Evolutionary conservation across 1,284 basidiomycete genomes (phyloP).

Genomic region (Peniophora sp.): DNA sequence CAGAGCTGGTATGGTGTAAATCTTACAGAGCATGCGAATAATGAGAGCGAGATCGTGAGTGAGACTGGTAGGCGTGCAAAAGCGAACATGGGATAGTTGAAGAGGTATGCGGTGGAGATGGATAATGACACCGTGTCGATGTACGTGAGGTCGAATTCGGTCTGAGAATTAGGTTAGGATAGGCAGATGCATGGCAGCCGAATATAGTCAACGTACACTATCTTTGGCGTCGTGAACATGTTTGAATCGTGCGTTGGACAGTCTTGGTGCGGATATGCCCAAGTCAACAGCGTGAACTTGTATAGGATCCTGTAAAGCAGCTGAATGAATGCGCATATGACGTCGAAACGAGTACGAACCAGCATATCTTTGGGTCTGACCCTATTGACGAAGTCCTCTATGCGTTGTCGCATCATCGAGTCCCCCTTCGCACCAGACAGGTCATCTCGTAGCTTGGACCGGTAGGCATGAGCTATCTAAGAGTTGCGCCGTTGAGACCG

Average conservation of each 20-base stretch:
- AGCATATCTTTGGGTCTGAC: slow-evolving; percentile 62
- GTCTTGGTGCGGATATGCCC: slow-evolving; percentile 58
- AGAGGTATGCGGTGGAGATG: slow-evolving; percentile 73
- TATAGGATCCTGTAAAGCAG: slow-evolving; percentile 55
- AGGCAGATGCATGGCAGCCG: background rate
- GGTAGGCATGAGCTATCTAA: slow-evolving; percentile 64
- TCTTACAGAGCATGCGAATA: slow-evolving; percentile 63
- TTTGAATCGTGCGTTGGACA: slow-evolving; percentile 49
- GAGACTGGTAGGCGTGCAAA: slow-evolving; percentile 78
- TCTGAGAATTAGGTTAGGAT: slow-evolving; percentile 29
- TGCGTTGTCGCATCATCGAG: slow-evolving; percentile 58
- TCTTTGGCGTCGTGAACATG: slow-evolving; percentile 15
- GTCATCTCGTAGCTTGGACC: slow-evolving; percentile 60
- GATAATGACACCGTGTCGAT: slow-evolving; percentile 67
- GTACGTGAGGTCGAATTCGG: slow-evolving; percentile 62
- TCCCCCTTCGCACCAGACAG: slow-evolving; percentile 57
- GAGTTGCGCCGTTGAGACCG: background rate
- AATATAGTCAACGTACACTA: slow-evolving; percentile 14
- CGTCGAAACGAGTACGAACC: slow-evolving; percentile 30
- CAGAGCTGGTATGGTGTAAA: background rate
- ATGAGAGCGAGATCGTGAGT: slow-evolving; percentile 67
- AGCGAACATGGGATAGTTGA: slow-evolving; percentile 73
- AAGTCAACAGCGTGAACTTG: slow-evolving; percentile 69
- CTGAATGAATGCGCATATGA: background rate
- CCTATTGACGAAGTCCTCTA: slow-evolving; percentile 66